Evolutionary conservation across 2,329 filamentous ascomycete species (phyloP).

Genomic region (Aspergillus japonicus): DNA sequence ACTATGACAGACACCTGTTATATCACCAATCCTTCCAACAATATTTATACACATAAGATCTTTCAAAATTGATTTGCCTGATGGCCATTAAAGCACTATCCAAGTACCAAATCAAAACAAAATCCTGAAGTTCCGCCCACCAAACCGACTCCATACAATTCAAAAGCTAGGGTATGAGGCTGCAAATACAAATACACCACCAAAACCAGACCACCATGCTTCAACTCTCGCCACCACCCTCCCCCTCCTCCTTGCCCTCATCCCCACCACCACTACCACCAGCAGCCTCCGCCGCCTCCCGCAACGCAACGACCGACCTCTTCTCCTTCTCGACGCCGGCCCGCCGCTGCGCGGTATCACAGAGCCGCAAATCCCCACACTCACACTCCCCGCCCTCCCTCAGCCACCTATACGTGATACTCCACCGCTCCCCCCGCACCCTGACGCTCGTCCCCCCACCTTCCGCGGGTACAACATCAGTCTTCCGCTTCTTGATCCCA

Average conservation of each 20-base stretch:
- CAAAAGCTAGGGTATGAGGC: too few species aligned
- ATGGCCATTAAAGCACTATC: too few species aligned
- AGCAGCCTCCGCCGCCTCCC: neutral
- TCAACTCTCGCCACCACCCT: neutral
- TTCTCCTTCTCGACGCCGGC: constrained; percentile 52
- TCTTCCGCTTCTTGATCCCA: constrained; percentile 56
- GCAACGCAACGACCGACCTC: constrained; percentile 22
- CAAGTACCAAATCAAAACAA: too few species aligned
- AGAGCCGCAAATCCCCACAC: constrained; percentile 52
- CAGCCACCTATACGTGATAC: constrained; percentile 57
- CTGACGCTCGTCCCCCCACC: constrained; percentile 44
- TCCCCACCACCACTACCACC: neutral
- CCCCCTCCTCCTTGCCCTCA: neutral
- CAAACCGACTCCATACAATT: too few species aligned
- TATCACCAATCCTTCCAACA: too few species aligned
- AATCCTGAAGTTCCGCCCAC: too few species aligned
- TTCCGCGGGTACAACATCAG: constrained; percentile 42
- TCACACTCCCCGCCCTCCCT: constrained; percentile 48
- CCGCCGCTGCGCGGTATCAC: constrained; percentile 52
- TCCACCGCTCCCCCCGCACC: constrained; percentile 50
- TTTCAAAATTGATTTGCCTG: too few species aligned
- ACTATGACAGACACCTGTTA: too few species aligned
- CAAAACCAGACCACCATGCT: too few species aligned
- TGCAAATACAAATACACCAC: too few species aligned
- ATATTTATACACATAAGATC: too few species aligned